phyloP scores from a whole-genome alignment of 1,139 yeast genomes.

The Yamadazyma atlantica region DNA sequence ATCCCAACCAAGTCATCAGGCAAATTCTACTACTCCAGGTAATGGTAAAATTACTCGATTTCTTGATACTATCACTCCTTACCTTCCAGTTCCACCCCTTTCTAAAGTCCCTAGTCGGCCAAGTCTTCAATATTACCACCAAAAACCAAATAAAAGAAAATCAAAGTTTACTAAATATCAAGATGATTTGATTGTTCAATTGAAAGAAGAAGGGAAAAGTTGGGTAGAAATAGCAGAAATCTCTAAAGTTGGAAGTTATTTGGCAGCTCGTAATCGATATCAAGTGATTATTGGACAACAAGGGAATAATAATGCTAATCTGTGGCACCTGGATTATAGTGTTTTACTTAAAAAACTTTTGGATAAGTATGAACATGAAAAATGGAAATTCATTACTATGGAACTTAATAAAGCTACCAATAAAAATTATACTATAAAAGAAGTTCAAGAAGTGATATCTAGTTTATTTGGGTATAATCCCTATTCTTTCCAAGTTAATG shows the following conservation, averaged over 20 bases:
- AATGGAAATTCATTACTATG: constrained; percentile 63
- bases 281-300: constrained; percentile 84
- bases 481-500: constrained; percentile 54
- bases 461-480: constrained; percentile 59
- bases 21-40: too few relatives aligned
- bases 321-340: constrained; percentile 63
- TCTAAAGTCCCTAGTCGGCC: constrained; percentile 32
- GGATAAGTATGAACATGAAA: constrained; percentile 71
- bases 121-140: constrained; percentile 26
- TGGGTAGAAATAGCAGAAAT: constrained; percentile 78
- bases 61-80: constrained; percentile 9
- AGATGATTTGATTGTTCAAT: constrained; percentile 60
- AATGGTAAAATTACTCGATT: too few relatives aligned
- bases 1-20: too few relatives aligned
- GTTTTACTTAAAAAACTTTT: constrained; percentile 49
- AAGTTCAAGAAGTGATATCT: constrained; percentile 56
- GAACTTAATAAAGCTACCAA: constrained; percentile 64
- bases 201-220: constrained; percentile 62
- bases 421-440: constrained; percentile 51
- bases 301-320: constrained; percentile 66
- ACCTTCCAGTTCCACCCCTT: constrained; percentile 42
- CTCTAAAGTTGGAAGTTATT: constrained; percentile 63
- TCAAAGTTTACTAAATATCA: constrained; percentile 70
- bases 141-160: constrained; percentile 56
- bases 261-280: constrained; percentile 76